Evolutionary conservation across 177 flowering plant species (phyloP), one percentile per base, ranked within the genome.

Genomic region (Vitis hybrid): DNA sequence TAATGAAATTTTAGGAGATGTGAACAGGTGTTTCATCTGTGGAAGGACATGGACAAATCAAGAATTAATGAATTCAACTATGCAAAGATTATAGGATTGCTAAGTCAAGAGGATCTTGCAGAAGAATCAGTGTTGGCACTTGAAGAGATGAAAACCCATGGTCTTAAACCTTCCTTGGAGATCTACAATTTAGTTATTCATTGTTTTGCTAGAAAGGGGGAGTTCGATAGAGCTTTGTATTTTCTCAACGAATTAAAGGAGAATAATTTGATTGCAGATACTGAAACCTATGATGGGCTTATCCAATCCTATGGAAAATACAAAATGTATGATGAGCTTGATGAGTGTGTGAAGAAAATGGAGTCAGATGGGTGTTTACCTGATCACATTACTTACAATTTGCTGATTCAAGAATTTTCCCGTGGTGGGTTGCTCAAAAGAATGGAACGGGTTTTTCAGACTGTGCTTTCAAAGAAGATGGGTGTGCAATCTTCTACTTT

Each of bases 241-340:
- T 82, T 61, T 61, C 71, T 87, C 31, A 74, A 75, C 48, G 77
- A 82, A 77, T 84, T 87, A 85, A 75, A 51, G 72, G 85, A 77
- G 60, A 11, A 48, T 5, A 58, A 65, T 74, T 62, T 85, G 69
- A 50, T 19, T 16, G 85, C 81, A 0, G 72, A 74, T 54, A 49
- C 78, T 20, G 71, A 74, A 67, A 83, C 85, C 4, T 84, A 81
- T 53, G 73, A 84, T 68, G 86, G 85, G 31, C 81, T 89, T 31
- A 84, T 87, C 73, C 73, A 80, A 81, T 84, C 85, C 65, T 87
- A 84, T 74, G 93, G 84, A 31, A 79, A 79, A 29, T 76, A 60
- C 59, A 69, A 63, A 69, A 83, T 83, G 90, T 88, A 84, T 74
- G 88, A 86, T 79, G 91, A 87, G 76, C 86, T 89, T 69, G 76